Conservation (phyloP, 108 stramenopile genomes). For the Seminavis robusta region DNA sequence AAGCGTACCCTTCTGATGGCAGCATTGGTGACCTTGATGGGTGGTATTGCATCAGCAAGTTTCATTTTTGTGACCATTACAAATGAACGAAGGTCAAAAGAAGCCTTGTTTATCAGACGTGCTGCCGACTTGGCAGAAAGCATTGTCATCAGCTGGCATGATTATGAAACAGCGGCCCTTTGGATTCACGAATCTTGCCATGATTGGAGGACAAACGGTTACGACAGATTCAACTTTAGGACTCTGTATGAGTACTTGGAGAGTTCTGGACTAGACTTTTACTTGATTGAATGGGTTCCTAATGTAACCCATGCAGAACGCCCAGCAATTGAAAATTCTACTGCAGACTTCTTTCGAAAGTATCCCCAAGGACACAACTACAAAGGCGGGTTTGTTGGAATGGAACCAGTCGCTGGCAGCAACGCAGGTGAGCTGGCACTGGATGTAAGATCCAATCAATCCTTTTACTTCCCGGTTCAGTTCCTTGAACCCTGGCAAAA, state of each 20-base stretch:
- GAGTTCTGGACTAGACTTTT: background rate
- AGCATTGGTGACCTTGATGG: background rate
- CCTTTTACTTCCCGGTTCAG: constrained; percentile 17
- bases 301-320: background rate
- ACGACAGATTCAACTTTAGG: constrained; percentile 6
- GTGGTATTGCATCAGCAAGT: background rate
- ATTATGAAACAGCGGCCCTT: constrained; percentile 16
- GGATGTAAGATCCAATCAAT: background rate
- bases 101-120: background rate
- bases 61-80: constrained; percentile 10
- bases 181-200: constrained; percentile 25
- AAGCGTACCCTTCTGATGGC: too few relatives aligned
- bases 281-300: constrained; percentile 14
- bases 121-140: constrained; percentile 7
- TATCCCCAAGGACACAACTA: background rate
- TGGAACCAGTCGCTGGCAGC: background rate
- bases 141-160: background rate
- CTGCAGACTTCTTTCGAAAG: background rate
- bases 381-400: background rate
- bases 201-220: background rate
- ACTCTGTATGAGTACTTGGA: constrained; percentile 15
- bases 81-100: background rate
- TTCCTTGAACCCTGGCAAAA: constrained; percentile 8
- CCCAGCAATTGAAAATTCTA: background rate
- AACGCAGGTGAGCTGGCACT: background rate